Evolutionary conservation across 768 basidiomycete genomes (phyloP), one percentile per base, ranked within the genome.

Genomic region (Mycena albidolilacea): DNA sequence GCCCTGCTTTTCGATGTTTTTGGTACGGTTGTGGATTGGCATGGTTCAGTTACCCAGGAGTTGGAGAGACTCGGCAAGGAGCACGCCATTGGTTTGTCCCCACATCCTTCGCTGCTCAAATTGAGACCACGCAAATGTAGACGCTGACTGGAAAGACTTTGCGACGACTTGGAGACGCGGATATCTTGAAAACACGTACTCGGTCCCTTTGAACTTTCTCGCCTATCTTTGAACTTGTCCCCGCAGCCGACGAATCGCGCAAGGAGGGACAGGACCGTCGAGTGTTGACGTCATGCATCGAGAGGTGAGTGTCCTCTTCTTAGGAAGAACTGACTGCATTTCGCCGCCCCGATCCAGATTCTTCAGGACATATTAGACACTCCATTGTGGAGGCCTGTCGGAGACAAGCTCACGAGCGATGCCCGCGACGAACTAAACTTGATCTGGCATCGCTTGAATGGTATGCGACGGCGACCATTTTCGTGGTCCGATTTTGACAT

Each of bases 391-490:
- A 75, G 83, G 0, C 80, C 85, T 37, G 79, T 93, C n/a, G 86
- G 84, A 0, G 52, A 78, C 0, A 21, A 81, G 14, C 89, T 89
- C 84, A 84, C 85, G 48, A 85, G 87, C 15, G 60, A 77, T 4
- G 84, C 84, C 12, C 85, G 90, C 19, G 73, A 78, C 19, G 78
- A 87, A 3, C 77, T 92, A 4, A 89, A 86, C 12, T 76, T 85
- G 3, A 79, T 85, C 3, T 93, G 92, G 92, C 92, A 93, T 77
- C 79, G 86, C n/a, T 78, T 93, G 2, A 77, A 87, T 12, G 89
- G 91, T 87, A 76, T 10, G 48, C 48, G 17, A 50, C 15, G 14
- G 3, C 6, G 15, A 7, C 48, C 7, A 50, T 50, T 50, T 50
- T 10, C 19, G 19, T 50, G 19, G 48, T n/a, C 1, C 15, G n/a